Percentiles rank a stretch among this genome's conserved stretches.
These are phyloP conservation scores for Letharia columbiana DNA, from an alignment of 495 filamentous ascomycete genomes.

Conservation along the genomic window DNA sequence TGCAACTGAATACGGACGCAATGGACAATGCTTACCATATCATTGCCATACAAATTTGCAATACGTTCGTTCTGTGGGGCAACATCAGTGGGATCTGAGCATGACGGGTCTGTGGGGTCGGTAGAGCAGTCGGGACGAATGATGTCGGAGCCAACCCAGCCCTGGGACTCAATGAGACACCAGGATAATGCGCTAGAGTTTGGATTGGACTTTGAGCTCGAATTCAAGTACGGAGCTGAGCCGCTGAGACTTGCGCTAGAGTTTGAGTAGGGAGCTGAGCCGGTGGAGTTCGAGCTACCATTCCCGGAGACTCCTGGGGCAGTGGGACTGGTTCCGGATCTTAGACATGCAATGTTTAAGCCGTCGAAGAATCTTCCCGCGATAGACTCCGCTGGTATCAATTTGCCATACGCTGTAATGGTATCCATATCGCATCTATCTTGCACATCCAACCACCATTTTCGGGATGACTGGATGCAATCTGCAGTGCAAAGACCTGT, in stretches of 20 bases:
- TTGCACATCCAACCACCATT: slow-evolving; percentile 14
- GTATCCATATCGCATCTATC: slow-evolving; percentile 13
- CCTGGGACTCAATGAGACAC: slow-evolving; percentile 19
- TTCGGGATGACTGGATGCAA: slow-evolving; percentile 6
- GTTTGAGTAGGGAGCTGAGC: neutral
- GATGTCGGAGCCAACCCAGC: slow-evolving; percentile 20
- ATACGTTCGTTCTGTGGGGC: slow-evolving; percentile 16
- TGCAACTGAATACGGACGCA: too few species aligned
- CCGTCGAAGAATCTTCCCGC: slow-evolving; percentile 16
- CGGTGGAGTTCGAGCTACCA: neutral
- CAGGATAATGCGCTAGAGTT: neutral
- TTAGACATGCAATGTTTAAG: slow-evolving; percentile 18
- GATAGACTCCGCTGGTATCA: slow-evolving; percentile 16
- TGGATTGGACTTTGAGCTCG: neutral
- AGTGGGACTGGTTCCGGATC: neutral
- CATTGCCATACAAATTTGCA: slow-evolving; percentile 18
- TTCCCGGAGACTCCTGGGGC: too few species aligned
- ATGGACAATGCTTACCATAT: slow-evolving; percentile 12
- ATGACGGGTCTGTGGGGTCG: slow-evolving; percentile 11
- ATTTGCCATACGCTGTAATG: slow-evolving; percentile 13
- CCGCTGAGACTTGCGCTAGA: neutral
- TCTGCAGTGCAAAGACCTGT: slow-evolving; percentile 17
- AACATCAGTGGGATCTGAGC: slow-evolving; percentile 12
- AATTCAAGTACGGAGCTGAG: neutral
- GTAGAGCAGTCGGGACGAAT: slow-evolving; percentile 18